Percentiles rank a stretch among this genome's conserved stretches.
phyloP scores from a whole-genome alignment of 164 flowering plant genomes.

The Taxillus chinensis region DNA sequence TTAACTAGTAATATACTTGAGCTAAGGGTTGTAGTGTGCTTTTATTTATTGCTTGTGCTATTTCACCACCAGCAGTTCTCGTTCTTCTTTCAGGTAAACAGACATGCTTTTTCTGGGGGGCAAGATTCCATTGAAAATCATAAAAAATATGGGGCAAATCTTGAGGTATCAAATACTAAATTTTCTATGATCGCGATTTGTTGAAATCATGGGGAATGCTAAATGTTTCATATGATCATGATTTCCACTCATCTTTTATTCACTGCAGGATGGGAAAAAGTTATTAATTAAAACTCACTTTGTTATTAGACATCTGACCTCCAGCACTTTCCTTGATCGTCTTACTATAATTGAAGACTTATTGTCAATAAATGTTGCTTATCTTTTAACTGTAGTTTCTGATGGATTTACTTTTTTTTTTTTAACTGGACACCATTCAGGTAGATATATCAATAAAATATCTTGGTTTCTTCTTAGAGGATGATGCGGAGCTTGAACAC shows the following conservation, averaged over 20 bases:
- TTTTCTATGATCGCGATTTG: neutral
- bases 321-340: too few relatives aligned
- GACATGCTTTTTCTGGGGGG: constrained; percentile 88
- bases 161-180: constrained; percentile 45
- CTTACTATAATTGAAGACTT: too few relatives aligned
- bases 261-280: too few relatives aligned
- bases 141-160: constrained; percentile 76
- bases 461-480: constrained; percentile 83
- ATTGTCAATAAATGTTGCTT: too few relatives aligned
- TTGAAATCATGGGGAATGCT: neutral
- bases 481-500: constrained; percentile 81
- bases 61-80: neutral
- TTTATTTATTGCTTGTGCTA: neutral
- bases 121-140: constrained; percentile 82
- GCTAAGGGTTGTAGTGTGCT: too few relatives aligned
- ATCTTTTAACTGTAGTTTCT: too few relatives aligned
- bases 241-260: neutral
- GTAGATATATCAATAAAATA: constrained; percentile 89
- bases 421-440: constrained; percentile 28
- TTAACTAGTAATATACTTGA: too few relatives aligned
- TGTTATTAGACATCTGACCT: too few relatives aligned
- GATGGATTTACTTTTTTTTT: neutral
- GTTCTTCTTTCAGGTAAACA: constrained; percentile 52
- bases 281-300: too few relatives aligned
- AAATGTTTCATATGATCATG: neutral